These are phyloP conservation scores for Ustilago nuda DNA, from an alignment of 1,284 basidiomycete genomes.

Conservation along the genomic window DNA sequence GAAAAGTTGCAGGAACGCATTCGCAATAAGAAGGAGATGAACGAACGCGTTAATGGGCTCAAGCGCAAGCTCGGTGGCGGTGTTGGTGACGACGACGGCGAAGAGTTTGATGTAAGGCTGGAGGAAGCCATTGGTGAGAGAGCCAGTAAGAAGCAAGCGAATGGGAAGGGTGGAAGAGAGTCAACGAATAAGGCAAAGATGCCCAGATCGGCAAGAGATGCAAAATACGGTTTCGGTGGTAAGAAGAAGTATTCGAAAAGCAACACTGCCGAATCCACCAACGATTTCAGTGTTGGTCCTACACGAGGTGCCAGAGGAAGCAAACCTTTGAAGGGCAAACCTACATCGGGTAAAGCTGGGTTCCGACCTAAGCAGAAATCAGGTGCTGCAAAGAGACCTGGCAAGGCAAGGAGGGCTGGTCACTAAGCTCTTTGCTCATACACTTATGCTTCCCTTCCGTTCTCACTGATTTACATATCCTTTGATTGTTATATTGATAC, in stretches of 20 bases:
- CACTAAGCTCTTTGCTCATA: constrained; percentile 9
- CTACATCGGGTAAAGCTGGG: constrained; percentile 33
- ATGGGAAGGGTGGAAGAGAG: constrained; percentile 14
- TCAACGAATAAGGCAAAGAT: constrained; percentile 54
- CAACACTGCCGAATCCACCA: constrained; percentile 65
- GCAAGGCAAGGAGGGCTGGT: constrained; percentile 41
- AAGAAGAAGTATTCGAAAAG: constrained; percentile 64
- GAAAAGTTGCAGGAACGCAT: constrained; percentile 85
- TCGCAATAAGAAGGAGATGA: constrained; percentile 82
- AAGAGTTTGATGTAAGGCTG: constrained; percentile 81
- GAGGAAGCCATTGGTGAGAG: constrained; percentile 71
- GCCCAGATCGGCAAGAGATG: constrained; percentile 58
- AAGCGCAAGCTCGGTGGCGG: constrained; percentile 75
- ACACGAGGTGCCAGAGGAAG: constrained; percentile 32
- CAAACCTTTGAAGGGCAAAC: constrained; percentile 26
- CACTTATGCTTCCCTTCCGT: neutral
- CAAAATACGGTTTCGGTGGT: constrained; percentile 66
- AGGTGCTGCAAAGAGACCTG: constrained; percentile 45
- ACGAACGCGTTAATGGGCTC: constrained; percentile 70
- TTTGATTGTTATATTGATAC: constrained; percentile 2
- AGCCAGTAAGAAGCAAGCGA: constrained; percentile 13
- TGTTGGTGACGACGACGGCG: constrained; percentile 67
- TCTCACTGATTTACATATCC: neutral
- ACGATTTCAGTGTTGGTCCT: constrained; percentile 56
- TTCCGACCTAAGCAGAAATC: constrained; percentile 43